phyloP scores from a whole-genome alignment of 495 filamentous ascomycete species.

The Thermochaetoides thermophila region DNA sequence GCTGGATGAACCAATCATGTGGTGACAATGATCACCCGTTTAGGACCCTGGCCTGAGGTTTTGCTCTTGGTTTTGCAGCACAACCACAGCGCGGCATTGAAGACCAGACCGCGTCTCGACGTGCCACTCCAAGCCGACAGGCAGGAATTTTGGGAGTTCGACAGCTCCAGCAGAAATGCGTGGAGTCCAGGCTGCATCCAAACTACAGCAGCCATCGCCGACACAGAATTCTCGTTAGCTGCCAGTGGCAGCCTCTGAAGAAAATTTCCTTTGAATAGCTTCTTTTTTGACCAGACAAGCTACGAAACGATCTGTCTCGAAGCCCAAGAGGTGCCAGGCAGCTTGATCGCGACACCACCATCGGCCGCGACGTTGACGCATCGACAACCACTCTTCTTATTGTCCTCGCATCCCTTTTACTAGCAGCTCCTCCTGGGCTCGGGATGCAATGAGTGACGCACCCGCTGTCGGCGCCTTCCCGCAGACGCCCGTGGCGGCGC shows the following conservation, averaged over 20 bases:
- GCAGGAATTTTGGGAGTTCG: constrained; percentile 6
- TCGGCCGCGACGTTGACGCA: neutral
- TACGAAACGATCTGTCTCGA: no score
- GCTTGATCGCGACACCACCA: neutral
- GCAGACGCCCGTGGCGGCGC: constrained; percentile 21
- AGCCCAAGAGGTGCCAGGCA: neutral
- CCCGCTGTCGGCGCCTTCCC: constrained; percentile 29
- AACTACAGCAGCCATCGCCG: constrained; percentile 5
- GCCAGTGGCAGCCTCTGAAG: no score
- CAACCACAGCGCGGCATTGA: constrained; percentile 5
- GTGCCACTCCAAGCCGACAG: constrained; percentile 6
- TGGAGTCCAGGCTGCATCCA: constrained; percentile 4
- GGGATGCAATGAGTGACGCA: constrained; percentile 33
- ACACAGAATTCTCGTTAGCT: constrained; percentile 1
- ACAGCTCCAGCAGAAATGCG: constrained; percentile 10
- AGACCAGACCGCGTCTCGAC: constrained; percentile 15
- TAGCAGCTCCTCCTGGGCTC: constrained; percentile 11
- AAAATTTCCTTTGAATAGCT: no score
- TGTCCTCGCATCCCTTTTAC: constrained; percentile 1
- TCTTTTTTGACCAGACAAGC: no score
- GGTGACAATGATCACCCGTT: neutral
- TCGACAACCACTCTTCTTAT: no score
- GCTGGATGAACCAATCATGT: constrained; percentile 1
- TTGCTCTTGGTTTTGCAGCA: constrained; percentile 4
- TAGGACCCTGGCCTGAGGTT: no score